Conservation (phyloP, 495 filamentous ascomycete genomes). For the Cetradonia linearis region DNA sequence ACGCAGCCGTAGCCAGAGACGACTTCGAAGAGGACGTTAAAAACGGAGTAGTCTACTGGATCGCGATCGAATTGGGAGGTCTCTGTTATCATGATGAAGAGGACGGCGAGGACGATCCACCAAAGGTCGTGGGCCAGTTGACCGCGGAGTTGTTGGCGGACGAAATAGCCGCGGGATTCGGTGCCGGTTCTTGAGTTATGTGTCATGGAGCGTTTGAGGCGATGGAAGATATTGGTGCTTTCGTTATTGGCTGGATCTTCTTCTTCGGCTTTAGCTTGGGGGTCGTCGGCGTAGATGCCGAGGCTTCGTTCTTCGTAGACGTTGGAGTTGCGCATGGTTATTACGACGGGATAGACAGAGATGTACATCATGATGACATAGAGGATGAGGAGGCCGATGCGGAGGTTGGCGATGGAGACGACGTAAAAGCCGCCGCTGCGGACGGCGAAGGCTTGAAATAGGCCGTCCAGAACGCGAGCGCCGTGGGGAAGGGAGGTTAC, state of each 20-base stretch:
- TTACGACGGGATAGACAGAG: constrained; percentile 52
- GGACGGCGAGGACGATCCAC: constrained; percentile 67
- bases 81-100: constrained; percentile 68
- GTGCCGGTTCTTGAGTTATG: constrained; percentile 22
- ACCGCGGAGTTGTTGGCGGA: constrained; percentile 56
- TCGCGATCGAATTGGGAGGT: constrained; percentile 52
- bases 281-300: constrained; percentile 49
- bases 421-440: constrained; percentile 79
- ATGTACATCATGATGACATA: constrained; percentile 95
- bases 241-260: constrained; percentile 18
- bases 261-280: constrained; percentile 21
- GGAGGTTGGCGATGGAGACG: constrained; percentile 57
- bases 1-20: constrained; percentile 81
- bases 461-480: constrained; percentile 59
- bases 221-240: constrained; percentile 22
- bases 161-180: constrained; percentile 43
- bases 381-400: constrained; percentile 63
- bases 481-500: constrained; percentile 47
- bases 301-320: constrained; percentile 69
- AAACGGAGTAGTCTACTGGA: constrained; percentile 63
- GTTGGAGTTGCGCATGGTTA: constrained; percentile 53
- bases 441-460: constrained; percentile 78
- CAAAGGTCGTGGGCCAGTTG: constrained; percentile 81
- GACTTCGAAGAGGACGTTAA: constrained; percentile 80
- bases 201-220: constrained; percentile 19